Evolutionary conservation across 2,329 filamentous ascomycete genomes (phyloP).

Genomic region (Neophaeococcomyces aloes): DNA sequence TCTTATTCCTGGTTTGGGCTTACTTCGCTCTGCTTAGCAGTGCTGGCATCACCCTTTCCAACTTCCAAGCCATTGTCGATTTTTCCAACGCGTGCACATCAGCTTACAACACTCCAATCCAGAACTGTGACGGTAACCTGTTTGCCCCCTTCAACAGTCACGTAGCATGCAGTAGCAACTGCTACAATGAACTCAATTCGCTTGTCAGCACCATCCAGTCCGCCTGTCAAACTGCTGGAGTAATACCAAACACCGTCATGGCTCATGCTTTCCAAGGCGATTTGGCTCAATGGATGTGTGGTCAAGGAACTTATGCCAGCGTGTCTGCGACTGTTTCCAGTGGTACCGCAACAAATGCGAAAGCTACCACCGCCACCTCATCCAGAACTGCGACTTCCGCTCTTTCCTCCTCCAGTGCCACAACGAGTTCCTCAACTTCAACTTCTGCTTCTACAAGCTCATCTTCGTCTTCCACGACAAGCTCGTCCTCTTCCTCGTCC

Average conservation of each 20-base stretch:
- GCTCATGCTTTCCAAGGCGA: constrained; percentile 8
- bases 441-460: neutral
- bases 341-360: constrained; percentile 6
- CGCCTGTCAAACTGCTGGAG: constrained; percentile 2
- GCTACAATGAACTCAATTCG: constrained; percentile 1
- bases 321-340: neutral
- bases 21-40: neutral
- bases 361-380: neutral
- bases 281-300: constrained; percentile 8
- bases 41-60: neutral
- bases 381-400: neutral
- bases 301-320: neutral
- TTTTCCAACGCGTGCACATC: constrained; percentile 4
- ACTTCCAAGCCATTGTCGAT: constrained; percentile 4
- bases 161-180: constrained; percentile 1
- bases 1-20: neutral
- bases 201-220: constrained; percentile 1
- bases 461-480: no score
- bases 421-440: neutral
- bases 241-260: constrained; percentile 5
- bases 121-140: neutral
- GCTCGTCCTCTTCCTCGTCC: no score
- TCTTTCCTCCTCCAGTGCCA: neutral
- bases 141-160: constrained; percentile 1
- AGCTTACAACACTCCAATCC: constrained; percentile 5